Evolutionary conservation across 139 green algal species (phyloP), one percentile per base, ranked within the genome.

Genomic region (Klebsormidium nitens): DNA sequence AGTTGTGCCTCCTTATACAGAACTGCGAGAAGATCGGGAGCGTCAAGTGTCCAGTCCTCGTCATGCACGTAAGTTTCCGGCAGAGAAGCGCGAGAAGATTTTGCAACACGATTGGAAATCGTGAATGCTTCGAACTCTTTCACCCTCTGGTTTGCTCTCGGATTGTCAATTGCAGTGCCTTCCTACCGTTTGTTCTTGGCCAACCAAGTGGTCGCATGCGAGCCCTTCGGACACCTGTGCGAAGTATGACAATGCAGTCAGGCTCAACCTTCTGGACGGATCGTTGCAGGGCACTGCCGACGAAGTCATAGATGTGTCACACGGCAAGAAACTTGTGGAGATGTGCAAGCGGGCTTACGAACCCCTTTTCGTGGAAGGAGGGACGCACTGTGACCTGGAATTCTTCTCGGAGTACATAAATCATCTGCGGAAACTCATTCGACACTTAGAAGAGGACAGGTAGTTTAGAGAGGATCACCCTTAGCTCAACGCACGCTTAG

Each of bases 301-400:
- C 26, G 79, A 86, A 57, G 91, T 97, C n/a, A 91, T 97, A 29
- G 69, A 91, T 48, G 75, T 95, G 34, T 78, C 69, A 28, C 89
- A 94, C 48, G 91, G 88, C 3, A 44, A 84, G 68, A 47, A 69
- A 42, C 79, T 97, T 1, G 40, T n/a, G 1, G 44, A 73, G 14
- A n/a, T 72, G 6, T 77, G 66, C 66, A 82, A 85, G 62, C 80
- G 83, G 36, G 72, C 83, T 2, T 73, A 57, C 38, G 63, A 85
- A 36, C 84, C 88, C 2, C 80, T 97, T 34, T 95, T 87, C 83
- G 84, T 90, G 0, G 47, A 82, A 42, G 80, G 86, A 5, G 72
- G 67, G 5, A 35, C 14, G 6, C 72, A 80, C 38, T 80, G 72
- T 32, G 72, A 94, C 64, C 59, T 94, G 38, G 87, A 91, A 61